A percentile compares a stretch with the other conserved stretches of the same genome.
Evolutionary conservation across 2,329 filamentous ascomycete species (phyloP).

Genomic region (Bertia moriformis): DNA sequence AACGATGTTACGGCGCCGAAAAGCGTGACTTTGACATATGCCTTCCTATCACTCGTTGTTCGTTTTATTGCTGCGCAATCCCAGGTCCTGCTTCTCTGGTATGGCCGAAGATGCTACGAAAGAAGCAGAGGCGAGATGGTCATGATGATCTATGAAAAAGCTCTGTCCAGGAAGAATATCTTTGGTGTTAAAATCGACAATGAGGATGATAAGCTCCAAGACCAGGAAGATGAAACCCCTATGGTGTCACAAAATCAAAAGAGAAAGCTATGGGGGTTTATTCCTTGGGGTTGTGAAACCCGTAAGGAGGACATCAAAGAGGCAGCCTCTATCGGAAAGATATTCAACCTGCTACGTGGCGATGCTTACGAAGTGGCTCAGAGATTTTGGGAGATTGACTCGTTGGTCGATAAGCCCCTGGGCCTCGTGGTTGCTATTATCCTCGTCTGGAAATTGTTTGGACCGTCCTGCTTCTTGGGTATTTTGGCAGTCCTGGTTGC

Average conservation of each 20-base stretch:
- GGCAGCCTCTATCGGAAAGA: conserved; percentile 75
- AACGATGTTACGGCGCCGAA: conserved; percentile 31
- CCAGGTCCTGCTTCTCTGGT: conserved; percentile 63
- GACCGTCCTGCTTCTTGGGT: conserved; percentile 64
- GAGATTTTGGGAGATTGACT: conserved; percentile 74
- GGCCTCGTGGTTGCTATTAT: conserved; percentile 61
- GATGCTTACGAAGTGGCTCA: conserved; percentile 75
- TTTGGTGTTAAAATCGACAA: conserved; percentile 22
- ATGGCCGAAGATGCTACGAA: conserved; percentile 70
- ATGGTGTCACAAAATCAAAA: conserved; percentile 12
- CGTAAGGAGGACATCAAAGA: conserved; percentile 25
- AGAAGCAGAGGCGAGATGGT: conserved; percentile 73
- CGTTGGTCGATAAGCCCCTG: conserved; percentile 62
- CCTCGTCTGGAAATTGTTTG: conserved; percentile 66
- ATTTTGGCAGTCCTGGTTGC: conserved; percentile 55
- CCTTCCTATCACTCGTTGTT: conserved; percentile 41
- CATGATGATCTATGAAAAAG: conserved; percentile 72
- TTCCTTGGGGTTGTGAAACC: conserved; percentile 8
- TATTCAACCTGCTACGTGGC: conserved; percentile 71
- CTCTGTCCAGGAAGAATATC: conserved; percentile 46
- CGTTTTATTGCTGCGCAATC: conserved; percentile 50
- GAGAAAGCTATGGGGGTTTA: conserved; percentile 9
- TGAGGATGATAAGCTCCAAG: conserved; percentile 7
- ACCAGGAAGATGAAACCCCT: conserved; percentile 10
- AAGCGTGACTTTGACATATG: conserved; percentile 49